These are phyloP conservation scores for Calonectria hawksworthii DNA, from an alignment of 2,329 filamentous ascomycete genomes.

Conservation along the genomic window DNA sequence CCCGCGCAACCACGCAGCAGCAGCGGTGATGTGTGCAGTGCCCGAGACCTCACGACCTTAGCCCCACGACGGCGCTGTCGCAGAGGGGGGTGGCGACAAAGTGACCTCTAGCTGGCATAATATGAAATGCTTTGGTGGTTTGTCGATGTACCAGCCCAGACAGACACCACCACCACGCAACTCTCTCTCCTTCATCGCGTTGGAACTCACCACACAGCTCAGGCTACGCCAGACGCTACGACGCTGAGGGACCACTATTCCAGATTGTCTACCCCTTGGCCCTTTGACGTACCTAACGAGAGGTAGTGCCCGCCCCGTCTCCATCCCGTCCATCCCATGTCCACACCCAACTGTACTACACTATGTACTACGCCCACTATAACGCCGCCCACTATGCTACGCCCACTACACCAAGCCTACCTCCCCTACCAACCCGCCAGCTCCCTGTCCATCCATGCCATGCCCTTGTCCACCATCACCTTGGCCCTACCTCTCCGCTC, in stretches of 20 bases:
- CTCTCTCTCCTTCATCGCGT: conserved; percentile 3
- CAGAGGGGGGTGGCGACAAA: conserved; percentile 25
- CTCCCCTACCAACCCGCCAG: conserved; percentile 13
- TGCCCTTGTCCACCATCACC: conserved; percentile 21
- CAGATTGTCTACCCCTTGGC: conserved; percentile 20
- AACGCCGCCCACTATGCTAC: conserved; percentile 17
- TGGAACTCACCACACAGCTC: conserved; percentile 13
- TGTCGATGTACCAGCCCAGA: background rate
- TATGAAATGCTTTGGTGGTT: conserved; percentile 20
- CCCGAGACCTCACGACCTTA: conserved; percentile 7
- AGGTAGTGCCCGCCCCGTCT: conserved; percentile 43
- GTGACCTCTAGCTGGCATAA: conserved; percentile 26
- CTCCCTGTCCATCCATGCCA: conserved; percentile 15
- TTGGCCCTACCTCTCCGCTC: conserved; percentile 30
- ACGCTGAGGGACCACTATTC: conserved; percentile 25
- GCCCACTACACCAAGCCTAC: conserved; percentile 14
- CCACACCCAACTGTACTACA: conserved; percentile 17
- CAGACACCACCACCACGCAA: conserved; percentile 34
- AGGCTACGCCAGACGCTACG: conserved; percentile 20
- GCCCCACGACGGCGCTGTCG: conserved; percentile 25
- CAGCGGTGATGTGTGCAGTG: background rate
- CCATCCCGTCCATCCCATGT: conserved; percentile 38
- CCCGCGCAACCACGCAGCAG: conserved; percentile 1
- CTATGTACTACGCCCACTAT: conserved; percentile 9
- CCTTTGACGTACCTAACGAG: conserved; percentile 24